Percentiles rank a stretch among this genome's conserved stretches.
Conservation (phyloP, 1,284 basidiomycete species). For the Melanopsichium pennsylvanicum region DNA sequence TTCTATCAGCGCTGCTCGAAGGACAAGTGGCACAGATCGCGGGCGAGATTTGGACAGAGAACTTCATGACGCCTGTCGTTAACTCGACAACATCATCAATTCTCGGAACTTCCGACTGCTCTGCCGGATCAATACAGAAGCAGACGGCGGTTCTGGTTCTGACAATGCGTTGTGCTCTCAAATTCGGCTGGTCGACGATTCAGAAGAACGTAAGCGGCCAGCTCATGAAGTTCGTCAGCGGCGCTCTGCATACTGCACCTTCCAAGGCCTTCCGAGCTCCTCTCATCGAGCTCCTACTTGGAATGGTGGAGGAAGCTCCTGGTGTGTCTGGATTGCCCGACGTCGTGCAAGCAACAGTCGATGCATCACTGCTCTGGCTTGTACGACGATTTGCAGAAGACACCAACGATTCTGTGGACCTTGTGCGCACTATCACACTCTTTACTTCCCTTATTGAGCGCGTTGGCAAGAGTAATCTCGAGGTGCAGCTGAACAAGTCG, state of each 20-base stretch:
- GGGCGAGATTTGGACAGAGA: constrained; percentile 5
- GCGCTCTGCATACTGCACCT: constrained; percentile 7
- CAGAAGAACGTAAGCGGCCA: neutral
- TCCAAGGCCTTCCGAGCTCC: constrained; percentile 13
- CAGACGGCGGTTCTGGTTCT: constrained; percentile 6
- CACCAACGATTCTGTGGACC: constrained; percentile 43
- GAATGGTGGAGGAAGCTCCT: constrained; percentile 5
- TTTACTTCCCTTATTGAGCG: constrained; percentile 28
- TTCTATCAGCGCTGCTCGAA: constrained; percentile 24
- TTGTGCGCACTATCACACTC: constrained; percentile 22
- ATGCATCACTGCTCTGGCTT: constrained; percentile 56
- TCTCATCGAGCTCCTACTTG: constrained; percentile 14
- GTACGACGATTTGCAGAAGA: constrained; percentile 67
- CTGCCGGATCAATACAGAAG: constrained; percentile 1
- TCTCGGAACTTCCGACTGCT: neutral
- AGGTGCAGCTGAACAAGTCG: constrained; percentile 70
- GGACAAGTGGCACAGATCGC: constrained; percentile 1
- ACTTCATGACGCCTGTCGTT: constrained; percentile 7
- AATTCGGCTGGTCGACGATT: constrained; percentile 13
- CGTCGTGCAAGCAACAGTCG: constrained; percentile 26
- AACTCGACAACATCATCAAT: neutral
- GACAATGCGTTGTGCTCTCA: constrained; percentile 12
- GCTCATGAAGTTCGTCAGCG: constrained; percentile 8
- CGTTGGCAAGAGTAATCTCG: neutral
- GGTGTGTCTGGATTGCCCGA: constrained; percentile 8